Conservation (phyloP, 2,329 filamentous ascomycete genomes). For the Scedosporium dehoogii region DNA sequence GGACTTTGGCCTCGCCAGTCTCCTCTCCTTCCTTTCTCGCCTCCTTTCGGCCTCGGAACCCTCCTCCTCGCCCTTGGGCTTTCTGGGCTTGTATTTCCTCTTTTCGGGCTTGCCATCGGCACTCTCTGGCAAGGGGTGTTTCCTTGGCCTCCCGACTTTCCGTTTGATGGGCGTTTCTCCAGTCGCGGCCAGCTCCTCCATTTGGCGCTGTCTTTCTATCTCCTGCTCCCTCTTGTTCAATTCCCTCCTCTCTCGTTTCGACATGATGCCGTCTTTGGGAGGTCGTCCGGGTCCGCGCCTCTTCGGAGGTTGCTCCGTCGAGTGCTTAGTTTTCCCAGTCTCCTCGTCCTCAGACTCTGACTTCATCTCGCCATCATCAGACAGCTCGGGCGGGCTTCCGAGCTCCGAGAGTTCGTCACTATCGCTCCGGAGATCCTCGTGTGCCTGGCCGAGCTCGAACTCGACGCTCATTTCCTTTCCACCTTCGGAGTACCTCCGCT, state of each 20-base stretch:
- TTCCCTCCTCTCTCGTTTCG: constrained; percentile 60
- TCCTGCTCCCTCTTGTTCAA: constrained; percentile 43
- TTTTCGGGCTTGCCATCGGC: constrained; percentile 46
- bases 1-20: constrained; percentile 46
- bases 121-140: constrained; percentile 51
- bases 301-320: constrained; percentile 36
- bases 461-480: constrained; percentile 66
- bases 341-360: constrained; percentile 19
- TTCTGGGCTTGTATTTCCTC: constrained; percentile 56
- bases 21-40: constrained; percentile 49
- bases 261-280: constrained; percentile 76
- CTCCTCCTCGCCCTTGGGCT: constrained; percentile 42
- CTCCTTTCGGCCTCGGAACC: constrained; percentile 46
- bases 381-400: constrained; percentile 29
- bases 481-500: constrained; percentile 40
- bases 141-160: constrained; percentile 55
- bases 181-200: constrained; percentile 4
- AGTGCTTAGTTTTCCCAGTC: constrained; percentile 9
- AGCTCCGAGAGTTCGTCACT: constrained; percentile 42
- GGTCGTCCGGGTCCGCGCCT: constrained; percentile 71
- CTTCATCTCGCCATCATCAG: constrained; percentile 19
- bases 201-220: constrained; percentile 21
- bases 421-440: constrained; percentile 45
- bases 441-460: constrained; percentile 53
- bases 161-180: constrained; percentile 31